phyloP scores from a whole-genome alignment of 306 rosid species.

The Prunus campanulata region DNA sequence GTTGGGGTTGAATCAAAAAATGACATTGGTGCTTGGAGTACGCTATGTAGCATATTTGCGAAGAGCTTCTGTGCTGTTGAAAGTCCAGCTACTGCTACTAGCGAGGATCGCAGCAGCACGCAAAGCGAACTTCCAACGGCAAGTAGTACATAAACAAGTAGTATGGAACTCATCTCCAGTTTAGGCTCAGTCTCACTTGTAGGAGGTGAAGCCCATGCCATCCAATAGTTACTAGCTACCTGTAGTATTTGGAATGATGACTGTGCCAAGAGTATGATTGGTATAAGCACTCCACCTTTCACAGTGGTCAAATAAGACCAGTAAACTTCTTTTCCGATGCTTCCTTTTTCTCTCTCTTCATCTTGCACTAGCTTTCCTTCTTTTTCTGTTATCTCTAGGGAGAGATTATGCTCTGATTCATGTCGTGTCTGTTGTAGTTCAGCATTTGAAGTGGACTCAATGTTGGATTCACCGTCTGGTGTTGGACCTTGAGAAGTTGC shows the following conservation, averaged over 20 bases:
- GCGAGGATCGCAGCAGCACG: conserved; percentile 53
- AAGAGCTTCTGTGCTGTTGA: conserved; percentile 74
- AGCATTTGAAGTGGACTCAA: conserved; percentile 34
- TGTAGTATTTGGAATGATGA: conserved; percentile 81
- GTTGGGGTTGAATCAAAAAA: conserved; percentile 96
- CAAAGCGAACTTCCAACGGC: conserved; percentile 72
- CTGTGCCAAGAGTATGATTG: conserved; percentile 79
- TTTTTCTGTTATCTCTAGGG: conserved; percentile 55
- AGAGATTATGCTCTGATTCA: conserved; percentile 51
- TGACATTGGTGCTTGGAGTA: conserved; percentile 87
- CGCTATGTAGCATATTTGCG: conserved; percentile 63
- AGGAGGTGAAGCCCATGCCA: conserved; percentile 96
- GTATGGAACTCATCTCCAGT: conserved; percentile 45
- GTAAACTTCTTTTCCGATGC: conserved; percentile 81
- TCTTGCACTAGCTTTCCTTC: conserved; percentile 82
- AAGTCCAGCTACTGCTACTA: conserved; percentile 70
- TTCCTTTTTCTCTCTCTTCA: conserved; percentile 94
- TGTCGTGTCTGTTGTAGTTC: conserved; percentile 35
- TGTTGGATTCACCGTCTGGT: conserved; percentile 39
- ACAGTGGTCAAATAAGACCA: conserved; percentile 73
- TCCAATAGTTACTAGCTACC: conserved; percentile 94
- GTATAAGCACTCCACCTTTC: conserved; percentile 70
- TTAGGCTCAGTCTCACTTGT: conserved; percentile 48
- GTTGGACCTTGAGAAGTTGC: conserved; percentile 35
- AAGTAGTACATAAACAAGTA: conserved; percentile 62